A percentile compares a stretch with the other conserved stretches of the same genome.
These are phyloP conservation scores for Chenopodium formosanum DNA, from an alignment of 148 eudicot genomes.

Conservation along the genomic window DNA sequence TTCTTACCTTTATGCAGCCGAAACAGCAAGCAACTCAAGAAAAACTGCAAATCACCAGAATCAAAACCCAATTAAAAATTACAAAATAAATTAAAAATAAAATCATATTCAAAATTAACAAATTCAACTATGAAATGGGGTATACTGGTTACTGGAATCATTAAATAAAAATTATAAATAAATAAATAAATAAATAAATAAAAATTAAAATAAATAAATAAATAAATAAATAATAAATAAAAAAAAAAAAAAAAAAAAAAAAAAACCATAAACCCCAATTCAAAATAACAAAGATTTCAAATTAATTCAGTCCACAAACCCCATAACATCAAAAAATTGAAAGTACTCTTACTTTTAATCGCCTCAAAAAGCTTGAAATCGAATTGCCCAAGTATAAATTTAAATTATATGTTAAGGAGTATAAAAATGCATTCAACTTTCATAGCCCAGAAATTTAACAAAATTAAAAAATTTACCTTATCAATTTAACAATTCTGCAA, in stretches of 20 bases:
- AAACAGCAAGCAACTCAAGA: neutral
- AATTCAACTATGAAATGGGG: neutral
- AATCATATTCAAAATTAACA: neutral
- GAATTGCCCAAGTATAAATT: conserved; percentile 4
- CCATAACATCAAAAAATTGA: neutral
- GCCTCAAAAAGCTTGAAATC: conserved; percentile 3
- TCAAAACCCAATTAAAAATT: neutral
- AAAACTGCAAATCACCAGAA: conserved; percentile 1
- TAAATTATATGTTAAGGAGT: neutral
- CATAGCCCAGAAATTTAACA: neutral
- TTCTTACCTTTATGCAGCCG: conserved; percentile 1
- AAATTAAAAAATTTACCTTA: neutral
- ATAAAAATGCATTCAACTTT: neutral
- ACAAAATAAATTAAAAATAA: neutral
- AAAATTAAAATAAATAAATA: too few species aligned
- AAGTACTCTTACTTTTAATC: neutral
- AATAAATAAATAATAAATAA: too few species aligned
- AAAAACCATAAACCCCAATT: neutral
- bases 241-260: neutral
- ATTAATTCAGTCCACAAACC: neutral
- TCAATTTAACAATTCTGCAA: neutral
- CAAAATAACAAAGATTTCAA: conserved; percentile 10
- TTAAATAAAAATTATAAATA: too few species aligned
- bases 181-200: too few species aligned
- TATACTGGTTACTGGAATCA: neutral